These are phyloP conservation scores for Podospora bellae-mahoneyi DNA, from an alignment of 495 filamentous ascomycete genomes.

Conservation along the genomic window DNA sequence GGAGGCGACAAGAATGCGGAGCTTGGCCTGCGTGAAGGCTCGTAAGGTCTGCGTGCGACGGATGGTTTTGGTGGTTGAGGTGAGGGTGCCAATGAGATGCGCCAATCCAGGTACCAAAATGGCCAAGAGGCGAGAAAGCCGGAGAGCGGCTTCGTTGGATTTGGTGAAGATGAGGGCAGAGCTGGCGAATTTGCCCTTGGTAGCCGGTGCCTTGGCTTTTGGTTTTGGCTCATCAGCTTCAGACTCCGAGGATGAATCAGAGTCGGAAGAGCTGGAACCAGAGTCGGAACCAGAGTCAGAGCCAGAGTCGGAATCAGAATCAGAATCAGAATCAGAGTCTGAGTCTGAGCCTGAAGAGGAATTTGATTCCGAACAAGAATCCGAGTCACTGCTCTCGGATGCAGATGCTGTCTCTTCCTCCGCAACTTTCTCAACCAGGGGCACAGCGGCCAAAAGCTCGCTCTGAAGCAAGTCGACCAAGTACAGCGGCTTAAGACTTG, in stretches of 20 bases:
- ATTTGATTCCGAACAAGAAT: constrained; percentile 34
- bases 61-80: constrained; percentile 65
- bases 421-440: constrained; percentile 13
- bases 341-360: constrained; percentile 31
- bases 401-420: constrained; percentile 14
- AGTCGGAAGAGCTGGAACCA: constrained; percentile 12
- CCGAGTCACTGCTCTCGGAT: constrained; percentile 24
- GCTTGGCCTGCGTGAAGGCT: constrained; percentile 59
- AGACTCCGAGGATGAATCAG: constrained; percentile 18
- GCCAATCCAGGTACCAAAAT: constrained; percentile 60
- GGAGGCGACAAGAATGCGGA: constrained; percentile 77
- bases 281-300: constrained; percentile 30
- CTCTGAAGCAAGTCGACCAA: constrained; percentile 61
- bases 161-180: constrained; percentile 81
- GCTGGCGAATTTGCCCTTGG: constrained; percentile 19
- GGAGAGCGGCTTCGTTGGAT: constrained; percentile 76
- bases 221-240: constrained; percentile 9
- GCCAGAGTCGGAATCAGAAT: constrained; percentile 20
- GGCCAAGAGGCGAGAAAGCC: constrained; percentile 72
- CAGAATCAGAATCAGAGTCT: constrained; percentile 27
- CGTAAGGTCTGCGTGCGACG: constrained; percentile 58
- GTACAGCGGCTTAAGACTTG: constrained; percentile 78
- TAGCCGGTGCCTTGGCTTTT: constrained; percentile 6
- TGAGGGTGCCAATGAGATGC: constrained; percentile 62
- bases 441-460: constrained; percentile 27